These are phyloP conservation scores for Tylopilus balloui DNA, from an alignment of 768 basidiomycete species.

Conservation along the genomic window DNA sequence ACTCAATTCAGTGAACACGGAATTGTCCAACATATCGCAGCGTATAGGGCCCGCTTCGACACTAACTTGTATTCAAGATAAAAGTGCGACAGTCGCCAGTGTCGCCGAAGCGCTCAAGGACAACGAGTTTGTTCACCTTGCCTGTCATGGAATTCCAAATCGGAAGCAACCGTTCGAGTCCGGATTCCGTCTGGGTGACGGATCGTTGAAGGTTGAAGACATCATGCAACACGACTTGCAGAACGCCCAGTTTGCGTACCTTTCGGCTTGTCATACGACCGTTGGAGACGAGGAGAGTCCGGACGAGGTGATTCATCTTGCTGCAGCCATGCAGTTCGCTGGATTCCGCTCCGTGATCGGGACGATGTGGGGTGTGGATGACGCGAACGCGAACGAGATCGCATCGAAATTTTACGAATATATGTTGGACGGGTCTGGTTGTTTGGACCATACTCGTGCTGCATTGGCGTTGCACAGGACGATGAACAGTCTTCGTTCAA, in stretches of 20 bases:
- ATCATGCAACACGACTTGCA: neutral
- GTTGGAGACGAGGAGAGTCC: neutral
- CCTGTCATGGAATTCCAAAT: neutral
- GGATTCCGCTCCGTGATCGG: constrained; percentile 8
- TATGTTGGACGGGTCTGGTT: constrained; percentile 3
- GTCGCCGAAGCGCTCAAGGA: neutral
- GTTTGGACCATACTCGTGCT: constrained; percentile 1
- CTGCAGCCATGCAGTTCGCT: neutral
- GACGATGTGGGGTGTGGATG: constrained; percentile 3
- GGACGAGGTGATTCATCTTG: constrained; percentile 1
- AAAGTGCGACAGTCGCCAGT: neutral
- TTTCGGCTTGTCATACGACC: neutral
- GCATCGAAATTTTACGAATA: constrained; percentile 6
- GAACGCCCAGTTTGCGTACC: neutral
- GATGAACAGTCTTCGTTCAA: neutral
- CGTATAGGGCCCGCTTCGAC: neutral
- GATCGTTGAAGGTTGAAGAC: neutral
- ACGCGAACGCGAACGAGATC: neutral
- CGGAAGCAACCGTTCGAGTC: neutral
- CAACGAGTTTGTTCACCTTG: neutral
- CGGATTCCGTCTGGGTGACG: neutral
- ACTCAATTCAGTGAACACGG: neutral
- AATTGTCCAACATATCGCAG: neutral
- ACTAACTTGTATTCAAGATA: neutral
- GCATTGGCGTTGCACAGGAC: constrained; percentile 4